A percentile compares a stretch with the other conserved stretches of the same genome.
Evolutionary conservation across 2,329 filamentous ascomycete species (phyloP).

Genomic region (Endocalyx cinctus): DNA sequence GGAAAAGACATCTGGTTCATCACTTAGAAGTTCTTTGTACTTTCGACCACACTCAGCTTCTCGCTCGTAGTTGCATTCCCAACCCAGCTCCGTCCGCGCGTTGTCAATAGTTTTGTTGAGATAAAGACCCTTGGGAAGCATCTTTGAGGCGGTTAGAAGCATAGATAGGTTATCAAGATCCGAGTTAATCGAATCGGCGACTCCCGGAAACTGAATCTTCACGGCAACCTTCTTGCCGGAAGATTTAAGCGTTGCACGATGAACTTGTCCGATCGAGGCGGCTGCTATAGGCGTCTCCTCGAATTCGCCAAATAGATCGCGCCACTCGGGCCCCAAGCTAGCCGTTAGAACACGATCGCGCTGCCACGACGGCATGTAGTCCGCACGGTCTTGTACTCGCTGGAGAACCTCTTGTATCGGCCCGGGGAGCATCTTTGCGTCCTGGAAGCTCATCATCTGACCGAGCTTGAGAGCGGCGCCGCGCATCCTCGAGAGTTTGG

Average conservation of each 20-base stretch:
- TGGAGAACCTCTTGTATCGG: conserved; percentile 87
- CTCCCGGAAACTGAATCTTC: conserved; percentile 96
- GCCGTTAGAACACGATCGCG: conserved; percentile 74
- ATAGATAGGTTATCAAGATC: conserved; percentile 91
- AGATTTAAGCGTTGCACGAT: conserved; percentile 74
- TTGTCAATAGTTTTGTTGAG: conserved; percentile 98
- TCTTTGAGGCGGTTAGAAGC: conserved; percentile 81
- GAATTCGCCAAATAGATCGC: conserved; percentile 76
- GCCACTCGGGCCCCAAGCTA: conserved; percentile 82
- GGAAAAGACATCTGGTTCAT: conserved; percentile 68
- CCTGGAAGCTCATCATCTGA: conserved; percentile 98
- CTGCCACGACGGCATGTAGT: conserved; percentile 97
- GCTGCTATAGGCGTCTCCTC: conserved; percentile 91
- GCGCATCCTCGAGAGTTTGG: conserved; percentile 92
- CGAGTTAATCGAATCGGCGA: conserved; percentile 92
- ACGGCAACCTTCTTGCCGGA: conserved; percentile 78
- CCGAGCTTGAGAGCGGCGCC: conserved; percentile 95
- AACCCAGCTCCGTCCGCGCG: conserved; percentile 82
- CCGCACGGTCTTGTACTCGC: conserved; percentile 90
- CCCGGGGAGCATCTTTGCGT: conserved; percentile 87
- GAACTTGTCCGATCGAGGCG: conserved; percentile 95
- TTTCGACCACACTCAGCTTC: conserved; percentile 77
- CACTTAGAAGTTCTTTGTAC: conserved; percentile 72
- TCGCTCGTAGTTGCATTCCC: conserved; percentile 94
- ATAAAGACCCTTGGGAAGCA: conserved; percentile 87